These are phyloP conservation scores for Euphrasia confusa DNA, from an alignment of 257 asterid genomes.

Conservation along the genomic window DNA sequence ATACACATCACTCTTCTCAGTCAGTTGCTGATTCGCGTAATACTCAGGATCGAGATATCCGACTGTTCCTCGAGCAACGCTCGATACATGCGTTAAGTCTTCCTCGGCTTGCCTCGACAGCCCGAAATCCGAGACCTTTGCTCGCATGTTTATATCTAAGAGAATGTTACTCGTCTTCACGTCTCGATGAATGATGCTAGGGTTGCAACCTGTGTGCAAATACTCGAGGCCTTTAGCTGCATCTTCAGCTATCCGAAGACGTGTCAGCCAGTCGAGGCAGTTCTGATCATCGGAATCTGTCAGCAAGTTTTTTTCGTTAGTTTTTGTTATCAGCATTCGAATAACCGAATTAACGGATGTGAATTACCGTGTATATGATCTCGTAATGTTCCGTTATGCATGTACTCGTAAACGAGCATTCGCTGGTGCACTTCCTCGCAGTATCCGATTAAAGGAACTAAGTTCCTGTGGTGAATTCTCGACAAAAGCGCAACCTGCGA, in stretches of 20 bases:
- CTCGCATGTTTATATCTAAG: conserved; percentile 86
- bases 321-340: too few relatives aligned
- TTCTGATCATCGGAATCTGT: conserved; percentile 55
- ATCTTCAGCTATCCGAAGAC: conserved; percentile 87
- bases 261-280: conserved; percentile 80
- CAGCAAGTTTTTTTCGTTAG: conserved; percentile 17
- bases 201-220: conserved; percentile 97
- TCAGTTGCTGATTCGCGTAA: conserved; percentile 89
- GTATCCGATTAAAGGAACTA: conserved; percentile 93
- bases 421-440: conserved; percentile 87
- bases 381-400: conserved; percentile 95
- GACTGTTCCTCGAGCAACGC: conserved; percentile 94
- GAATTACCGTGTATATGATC: conserved; percentile 68
- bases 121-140: conserved; percentile 97
- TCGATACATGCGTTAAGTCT: conserved; percentile 83
- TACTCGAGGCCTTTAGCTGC: conserved; percentile 98
- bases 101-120: conserved; percentile 97
- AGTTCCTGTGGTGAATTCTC: conserved; percentile 92
- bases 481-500: conserved; percentile 90
- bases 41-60: conserved; percentile 99
- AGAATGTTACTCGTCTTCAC: conserved; percentile 95
- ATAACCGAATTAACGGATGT: conserved; percentile 17
- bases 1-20: conserved; percentile 95
- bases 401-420: conserved; percentile 93
- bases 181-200: conserved; percentile 90